phyloP scores from a whole-genome alignment of 495 filamentous ascomycete genomes.

The Neurospora discreta region DNA sequence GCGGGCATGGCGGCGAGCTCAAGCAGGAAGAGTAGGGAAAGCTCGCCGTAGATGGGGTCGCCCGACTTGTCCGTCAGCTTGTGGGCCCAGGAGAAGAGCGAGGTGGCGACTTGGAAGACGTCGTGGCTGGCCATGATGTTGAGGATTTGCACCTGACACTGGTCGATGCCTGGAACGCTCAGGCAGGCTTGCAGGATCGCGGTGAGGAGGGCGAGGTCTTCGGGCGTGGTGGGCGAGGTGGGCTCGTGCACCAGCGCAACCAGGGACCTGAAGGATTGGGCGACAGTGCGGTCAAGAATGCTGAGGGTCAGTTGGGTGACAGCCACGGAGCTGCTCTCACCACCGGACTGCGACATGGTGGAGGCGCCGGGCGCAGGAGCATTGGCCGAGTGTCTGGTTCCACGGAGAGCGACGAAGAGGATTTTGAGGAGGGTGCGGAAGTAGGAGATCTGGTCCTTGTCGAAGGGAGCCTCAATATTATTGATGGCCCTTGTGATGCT shows the following conservation, averaged over 20 bases:
- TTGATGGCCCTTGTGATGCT: conserved; percentile 59
- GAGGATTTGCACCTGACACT: conserved; percentile 52
- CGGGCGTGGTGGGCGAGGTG: conserved; percentile 34
- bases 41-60: conserved; percentile 90
- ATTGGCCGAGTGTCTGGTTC: conserved; percentile 24
- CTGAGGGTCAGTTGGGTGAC: conserved; percentile 50
- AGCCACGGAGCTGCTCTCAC: conserved; percentile 19
- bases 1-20: conserved; percentile 72
- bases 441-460: conserved; percentile 51
- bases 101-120: conserved; percentile 67
- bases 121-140: conserved; percentile 54
- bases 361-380: conserved; percentile 9
- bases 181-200: conserved; percentile 76
- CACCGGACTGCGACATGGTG: background rate
- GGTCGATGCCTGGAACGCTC: conserved; percentile 53
- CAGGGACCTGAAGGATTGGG: conserved; percentile 66
- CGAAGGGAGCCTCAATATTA: conserved; percentile 51
- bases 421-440: conserved; percentile 75
- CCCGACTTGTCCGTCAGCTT: conserved; percentile 51
- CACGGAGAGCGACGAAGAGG: conserved; percentile 70
- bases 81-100: conserved; percentile 91
- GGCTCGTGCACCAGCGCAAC: conserved; percentile 61
- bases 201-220: conserved; percentile 82
- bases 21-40: conserved; percentile 76
- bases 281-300: conserved; percentile 66